A percentile compares a stretch with the other conserved stretches of the same genome.
These are phyloP conservation scores for Yamadazyma scolyti DNA, from an alignment of 805 yeast species.

Conservation along the genomic window DNA sequence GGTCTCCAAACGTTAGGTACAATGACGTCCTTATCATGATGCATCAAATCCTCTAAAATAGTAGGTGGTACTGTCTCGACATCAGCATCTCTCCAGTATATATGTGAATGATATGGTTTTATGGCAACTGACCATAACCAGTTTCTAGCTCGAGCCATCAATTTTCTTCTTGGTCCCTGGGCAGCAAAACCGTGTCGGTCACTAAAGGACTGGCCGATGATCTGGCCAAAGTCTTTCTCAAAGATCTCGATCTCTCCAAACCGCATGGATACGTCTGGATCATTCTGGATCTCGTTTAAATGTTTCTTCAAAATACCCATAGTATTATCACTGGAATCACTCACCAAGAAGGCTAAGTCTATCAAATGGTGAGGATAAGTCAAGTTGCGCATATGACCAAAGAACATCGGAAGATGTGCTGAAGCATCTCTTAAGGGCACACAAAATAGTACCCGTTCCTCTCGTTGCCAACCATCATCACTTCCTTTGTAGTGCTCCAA, in stretches of 20 bases:
- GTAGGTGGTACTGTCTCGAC: slow-evolving; percentile 89
- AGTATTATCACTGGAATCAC: slow-evolving; percentile 88
- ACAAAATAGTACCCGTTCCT: slow-evolving; percentile 76
- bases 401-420: slow-evolving; percentile 84
- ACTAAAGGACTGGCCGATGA: slow-evolving; percentile 86
- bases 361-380: slow-evolving; percentile 85
- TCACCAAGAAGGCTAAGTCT: slow-evolving; percentile 79
- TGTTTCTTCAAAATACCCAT: slow-evolving; percentile 60
- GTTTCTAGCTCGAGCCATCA: slow-evolving; percentile 94
- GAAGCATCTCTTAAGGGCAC: slow-evolving; percentile 94
- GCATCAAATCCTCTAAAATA: slow-evolving; percentile 87
- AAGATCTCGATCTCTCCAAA: slow-evolving; percentile 85
- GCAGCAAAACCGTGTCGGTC: slow-evolving; percentile 96
- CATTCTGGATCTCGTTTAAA: slow-evolving; percentile 61
- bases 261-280: slow-evolving; percentile 55
- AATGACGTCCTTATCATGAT: slow-evolving; percentile 83
- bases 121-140: slow-evolving; percentile 87
- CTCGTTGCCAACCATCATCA: slow-evolving; percentile 72
- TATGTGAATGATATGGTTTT: slow-evolving; percentile 92
- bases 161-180: slow-evolving; percentile 90
- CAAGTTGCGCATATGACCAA: slow-evolving; percentile 71
- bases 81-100: slow-evolving; percentile 97
- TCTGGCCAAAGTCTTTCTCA: slow-evolving; percentile 89
- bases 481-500: slow-evolving; percentile 61
- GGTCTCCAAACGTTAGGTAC: slow-evolving; percentile 96